A percentile compares a stretch with the other conserved stretches of the same genome.
Conservation (phyloP, 306 rosid species). For the Bauhinia variegata region DNA sequence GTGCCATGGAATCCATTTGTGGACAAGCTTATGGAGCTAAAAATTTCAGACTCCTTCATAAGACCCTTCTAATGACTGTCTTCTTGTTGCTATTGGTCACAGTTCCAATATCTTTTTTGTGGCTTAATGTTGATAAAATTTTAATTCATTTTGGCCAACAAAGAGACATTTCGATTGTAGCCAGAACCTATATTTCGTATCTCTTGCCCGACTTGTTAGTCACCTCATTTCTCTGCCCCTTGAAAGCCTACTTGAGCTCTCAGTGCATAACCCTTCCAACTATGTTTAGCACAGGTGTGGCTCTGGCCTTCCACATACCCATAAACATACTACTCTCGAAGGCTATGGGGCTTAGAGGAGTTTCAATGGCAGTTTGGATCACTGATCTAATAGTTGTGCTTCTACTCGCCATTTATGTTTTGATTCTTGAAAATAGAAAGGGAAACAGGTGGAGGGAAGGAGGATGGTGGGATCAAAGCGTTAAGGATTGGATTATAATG, state of each 20-base stretch:
- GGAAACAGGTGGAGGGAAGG: constrained; percentile 59
- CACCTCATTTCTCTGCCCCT: constrained; percentile 73
- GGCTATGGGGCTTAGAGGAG: constrained; percentile 71
- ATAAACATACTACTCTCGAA: constrained; percentile 63
- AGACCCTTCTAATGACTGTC: constrained; percentile 75
- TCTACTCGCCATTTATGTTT: constrained; percentile 59
- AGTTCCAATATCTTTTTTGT: constrained; percentile 73
- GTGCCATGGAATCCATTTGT: constrained; percentile 92
- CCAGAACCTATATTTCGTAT: constrained; percentile 53
- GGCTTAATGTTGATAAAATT: constrained; percentile 79
- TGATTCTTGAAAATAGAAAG: constrained; percentile 42
- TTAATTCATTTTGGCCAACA: constrained; percentile 75
- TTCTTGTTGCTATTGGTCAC: constrained; percentile 54
- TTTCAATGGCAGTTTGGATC: constrained; percentile 83
- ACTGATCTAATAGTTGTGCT: constrained; percentile 64
- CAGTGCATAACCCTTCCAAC: constrained; percentile 74
- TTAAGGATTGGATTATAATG: constrained; percentile 63
- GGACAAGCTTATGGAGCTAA: constrained; percentile 94
- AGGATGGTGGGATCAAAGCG: constrained; percentile 75
- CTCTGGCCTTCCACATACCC: constrained; percentile 73
- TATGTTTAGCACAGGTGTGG: constrained; percentile 69
- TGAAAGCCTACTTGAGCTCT: constrained; percentile 76
- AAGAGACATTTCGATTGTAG: constrained; percentile 58
- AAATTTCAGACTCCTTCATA: constrained; percentile 74
- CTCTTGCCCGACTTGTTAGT: constrained; percentile 77